Evolutionary conservation across 495 filamentous ascomycete species (phyloP), one percentile per base, ranked within the genome.

Genomic region (Hypoxylon fuscum): DNA sequence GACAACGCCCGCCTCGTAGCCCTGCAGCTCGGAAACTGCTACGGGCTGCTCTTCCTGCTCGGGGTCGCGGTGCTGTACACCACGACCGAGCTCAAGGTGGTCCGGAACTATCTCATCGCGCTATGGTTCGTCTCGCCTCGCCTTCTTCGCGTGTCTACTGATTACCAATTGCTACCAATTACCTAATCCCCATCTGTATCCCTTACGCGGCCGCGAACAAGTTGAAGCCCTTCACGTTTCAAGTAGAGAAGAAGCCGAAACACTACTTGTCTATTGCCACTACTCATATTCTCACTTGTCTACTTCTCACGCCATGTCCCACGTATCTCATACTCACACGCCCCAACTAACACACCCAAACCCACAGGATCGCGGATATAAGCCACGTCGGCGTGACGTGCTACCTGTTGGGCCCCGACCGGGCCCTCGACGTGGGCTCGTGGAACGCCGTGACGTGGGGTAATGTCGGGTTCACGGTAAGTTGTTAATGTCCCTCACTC

Each of bases 401-500:
- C 37, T 75, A 79, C 59, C 83, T 73, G 2, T 79, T 92, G 60
- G 88, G 86, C 3, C 79, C 74, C 59, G 77, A 81, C 1, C 69
- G 69, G 12, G 81, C 84, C 46, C 15, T 83, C 12, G 79, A 87
- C 59, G 72, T 88, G 2, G 73, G 62, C 27, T 74, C 70, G 2
- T 93, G 89, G 90, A 92, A 90, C 61, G 69, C 79, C 21, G 77
- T 90, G 75, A 83, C 85, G 1, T 91, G 88, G 87, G 90, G 90
- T 9, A 92, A 92, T 64, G 78, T 93, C 41, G 88, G 83, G 0
- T 73, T 79, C 18, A 91, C 89, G 3, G 81, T 84, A 42, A 73
- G 76, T 65, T n/a, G n/a, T n/a, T n/a, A n/a, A n/a, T n/a, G n/a
- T n/a, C n/a, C n/a, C n/a, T n/a, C n/a, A n/a, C n/a, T n/a, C n/a